Evolutionary conservation across 345 rosid species (phyloP), one percentile per base, ranked within the genome.

Genomic region (Carallia brachiata): DNA sequence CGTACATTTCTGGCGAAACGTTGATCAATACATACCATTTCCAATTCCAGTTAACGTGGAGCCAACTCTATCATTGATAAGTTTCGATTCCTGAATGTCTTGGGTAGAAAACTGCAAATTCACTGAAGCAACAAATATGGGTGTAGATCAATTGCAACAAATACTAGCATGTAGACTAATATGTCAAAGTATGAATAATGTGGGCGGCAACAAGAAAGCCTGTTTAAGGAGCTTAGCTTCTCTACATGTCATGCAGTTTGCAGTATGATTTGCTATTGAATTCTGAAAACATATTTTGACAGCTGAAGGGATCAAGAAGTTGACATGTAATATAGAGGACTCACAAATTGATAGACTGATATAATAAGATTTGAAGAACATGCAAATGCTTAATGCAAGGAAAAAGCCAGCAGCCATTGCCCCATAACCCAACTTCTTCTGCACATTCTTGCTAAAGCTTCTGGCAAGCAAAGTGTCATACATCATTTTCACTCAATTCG

Each of bases 371-470:
- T 74, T 88, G 63, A 88, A 80, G 69, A 82, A 61, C 36, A 83
- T 62, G 78, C 79, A 86, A 67, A 88, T 78, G 78, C 85, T 87
- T 59, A 87, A 75, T 28, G 79, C 84, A 55, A 87, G 64, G 68
- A 93, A 70, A 52, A 84, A 74, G 75, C 72, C 78, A 28, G 79
- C 78, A 44, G 86, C 0, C 65, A 89, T 23, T 65, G 94, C 96
- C 44, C 82, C 91, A 70, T 78, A 88, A 36, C 86, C 85, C 52
- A 93, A 67, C 84, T 73, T 91, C 77, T 77, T 88, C 65, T 84
- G 93, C 52, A 88, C 90, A 5, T 74, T 82, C 63, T 76, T 85
- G 70, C 90, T 84, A 67, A 93, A 91, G 81, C 97, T 93, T 74
- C 96, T 83, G 32, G 85, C 80, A 61, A 92, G 81, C 50, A 89